Evolutionary conservation across 805 yeast species (phyloP), one percentile per base, ranked within the genome.

Genomic region (Candida sakaeoensis): DNA sequence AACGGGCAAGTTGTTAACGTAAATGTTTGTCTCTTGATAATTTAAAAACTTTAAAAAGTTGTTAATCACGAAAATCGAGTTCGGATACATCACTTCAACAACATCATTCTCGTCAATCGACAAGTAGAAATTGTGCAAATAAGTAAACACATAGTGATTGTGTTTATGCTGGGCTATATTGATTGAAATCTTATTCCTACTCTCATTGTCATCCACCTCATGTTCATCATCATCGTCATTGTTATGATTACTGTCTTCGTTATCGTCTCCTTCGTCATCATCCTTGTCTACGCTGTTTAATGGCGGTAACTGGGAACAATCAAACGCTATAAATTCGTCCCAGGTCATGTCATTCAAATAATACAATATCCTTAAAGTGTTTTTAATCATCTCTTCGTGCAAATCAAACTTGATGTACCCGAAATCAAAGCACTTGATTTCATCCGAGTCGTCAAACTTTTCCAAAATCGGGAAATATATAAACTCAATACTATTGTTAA

Each of bases 21-120:
- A 85, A 33, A 85, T 67, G 57, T 85, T 85, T 4, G 88, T 78
- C 49, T 82, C 88, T 54, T 81, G 88, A 48, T 60, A 67, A 44
- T 66, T 64, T 23, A 53, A 45, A 26, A 44, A 39, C 41, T 56
- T 57, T 26, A 52, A 38, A 37, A 58, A 60, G 2, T 39, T 21
- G 30, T 40, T 46, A 7, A 48, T 33, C 39, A 47, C 28, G 33
- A 36, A 39, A 29, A 43, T 40, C 8, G 48, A 43, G 17, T 45
- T 42, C 4, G 48, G 48, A 31, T 31, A 45, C 12, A 12, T 26
- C 13, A 42, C 25, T 9, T 34, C 36, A 33, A 42, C 15, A 9
- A 19, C 8, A 15, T 38, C 23, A 12, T n/a, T n/a, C n/a, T 33
- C 12, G 5, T 25, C 33, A 13, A 42, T 19, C 2, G 39, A 31